Conservation (phyloP, 768 basidiomycete genomes). For the Suillus discolor region DNA sequence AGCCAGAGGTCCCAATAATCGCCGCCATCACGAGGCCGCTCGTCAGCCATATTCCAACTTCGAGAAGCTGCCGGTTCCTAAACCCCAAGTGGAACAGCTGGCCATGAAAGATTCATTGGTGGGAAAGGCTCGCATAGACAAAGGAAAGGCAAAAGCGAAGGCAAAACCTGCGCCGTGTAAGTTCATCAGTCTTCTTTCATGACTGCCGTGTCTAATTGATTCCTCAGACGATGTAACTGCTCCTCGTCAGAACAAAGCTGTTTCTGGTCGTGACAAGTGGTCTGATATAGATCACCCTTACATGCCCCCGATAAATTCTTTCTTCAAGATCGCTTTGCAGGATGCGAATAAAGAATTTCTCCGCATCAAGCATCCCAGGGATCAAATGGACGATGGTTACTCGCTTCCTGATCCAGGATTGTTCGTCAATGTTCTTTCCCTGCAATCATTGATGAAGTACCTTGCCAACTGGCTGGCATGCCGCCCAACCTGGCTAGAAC, state of each 20-base stretch:
- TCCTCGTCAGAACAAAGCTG: not conserved
- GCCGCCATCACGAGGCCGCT: not conserved
- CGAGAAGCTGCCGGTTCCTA: not conserved
- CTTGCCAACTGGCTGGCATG: not conserved
- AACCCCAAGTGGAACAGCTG: not conserved
- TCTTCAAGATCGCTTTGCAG: not conserved
- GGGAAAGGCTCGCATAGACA: not conserved
- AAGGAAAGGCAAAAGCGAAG: not conserved
- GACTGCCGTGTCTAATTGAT: not conserved
- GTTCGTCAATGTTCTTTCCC: not conserved
- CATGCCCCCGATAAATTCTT: not conserved
- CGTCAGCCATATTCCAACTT: not conserved
- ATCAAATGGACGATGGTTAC: not conserved
- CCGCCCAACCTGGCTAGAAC: not conserved
- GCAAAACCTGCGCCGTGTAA: not conserved
- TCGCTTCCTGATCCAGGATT: not conserved
- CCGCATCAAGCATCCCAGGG: not conserved
- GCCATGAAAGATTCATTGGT: not conserved
- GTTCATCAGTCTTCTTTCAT: not conserved
- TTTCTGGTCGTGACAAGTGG: slow-evolving; percentile 3
- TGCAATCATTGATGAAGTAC: not conserved
- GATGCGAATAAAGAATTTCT: not conserved
- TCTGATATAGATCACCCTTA: slow-evolving; percentile 3
- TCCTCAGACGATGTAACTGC: not conserved
- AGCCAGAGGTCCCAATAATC: not conserved